Conservation (phyloP, 106 monocot genomes). For the Dendrobium officinale region DNA sequence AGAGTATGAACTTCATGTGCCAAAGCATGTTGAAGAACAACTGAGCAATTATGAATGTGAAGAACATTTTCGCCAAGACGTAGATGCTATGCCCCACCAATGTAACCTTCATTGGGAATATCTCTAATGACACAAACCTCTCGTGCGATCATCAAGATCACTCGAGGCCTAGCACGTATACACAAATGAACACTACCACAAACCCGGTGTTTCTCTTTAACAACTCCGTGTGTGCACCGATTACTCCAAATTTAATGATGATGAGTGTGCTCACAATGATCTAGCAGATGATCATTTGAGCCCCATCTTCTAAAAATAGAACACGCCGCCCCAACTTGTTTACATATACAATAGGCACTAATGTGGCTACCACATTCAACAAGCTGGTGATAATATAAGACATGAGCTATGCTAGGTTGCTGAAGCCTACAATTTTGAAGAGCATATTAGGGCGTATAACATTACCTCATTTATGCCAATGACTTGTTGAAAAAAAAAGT, state of each 20-base stretch:
- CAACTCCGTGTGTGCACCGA: not conserved
- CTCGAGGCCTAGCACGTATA: conserved; percentile 18
- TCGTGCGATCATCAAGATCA: conserved; percentile 26
- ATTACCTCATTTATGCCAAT: conserved; percentile 61
- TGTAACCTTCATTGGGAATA: conserved; percentile 18
- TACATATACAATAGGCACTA: conserved; percentile 22
- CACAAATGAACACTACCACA: conserved; percentile 11
- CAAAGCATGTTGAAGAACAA: conserved; percentile 22
- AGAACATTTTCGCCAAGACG: conserved; percentile 23
- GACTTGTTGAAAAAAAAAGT: conserved; percentile 46
- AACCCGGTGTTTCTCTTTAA: not conserved
- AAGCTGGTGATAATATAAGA: conserved; percentile 43
- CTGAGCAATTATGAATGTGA: conserved; percentile 25
- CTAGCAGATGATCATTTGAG: conserved; percentile 19
- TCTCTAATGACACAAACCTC: conserved; percentile 20
- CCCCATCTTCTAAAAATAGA: conserved; percentile 15
- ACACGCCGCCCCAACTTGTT: conserved; percentile 13
- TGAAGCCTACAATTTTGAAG: conserved; percentile 56
- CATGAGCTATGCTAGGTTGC: conserved; percentile 35
- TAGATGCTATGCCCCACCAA: conserved; percentile 25
- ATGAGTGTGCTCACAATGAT: conserved; percentile 14
- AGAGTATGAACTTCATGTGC: conserved; percentile 26
- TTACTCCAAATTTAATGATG: conserved; percentile 8
- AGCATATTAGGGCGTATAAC: conserved; percentile 60
- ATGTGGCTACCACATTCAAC: conserved; percentile 34